Base-by-base conservation (phyloP, 1,284 basidiomycete genomes). In the Cryptococcus jaspeensis region DNA sequence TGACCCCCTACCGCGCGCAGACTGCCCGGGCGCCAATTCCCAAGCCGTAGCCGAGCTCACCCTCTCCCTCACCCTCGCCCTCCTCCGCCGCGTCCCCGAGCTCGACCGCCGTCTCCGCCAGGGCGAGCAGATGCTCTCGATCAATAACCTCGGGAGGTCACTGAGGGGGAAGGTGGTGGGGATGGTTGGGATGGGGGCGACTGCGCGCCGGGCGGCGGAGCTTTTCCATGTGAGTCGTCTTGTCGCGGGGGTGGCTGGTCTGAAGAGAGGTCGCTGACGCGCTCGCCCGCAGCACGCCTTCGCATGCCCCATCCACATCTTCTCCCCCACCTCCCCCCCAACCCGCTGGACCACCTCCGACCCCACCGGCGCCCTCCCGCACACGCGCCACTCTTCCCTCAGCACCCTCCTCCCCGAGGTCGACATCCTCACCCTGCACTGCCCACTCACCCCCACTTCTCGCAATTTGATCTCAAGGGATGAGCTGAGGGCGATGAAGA, bases 121-220 rank as follows among this genome's bases (percentile, higher is more conserved):
- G 25, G 86, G 85, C 81, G 85, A 87, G 65, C 79, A 78, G 3
- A 74, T 79, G 3, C 71, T 85, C 6, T 83, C 84, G 0, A 74
- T 82, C 41, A 81, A 81, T 2, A 67, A 61, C 28, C 56, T 76
- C 2, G 62, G 69, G 0, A 61, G 61, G 4, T 64, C 70, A 0
- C 73, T 87, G n/a, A 62, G 75, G 18, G 72, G 72, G 3, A 74
- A 71, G 58, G 63, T 53, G 0, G 52, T 78, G 0, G 77, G 76
- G 0, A 49, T 78, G 32, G 64, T 79, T 5, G 77, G 77, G 3
- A 79, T 79, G 76, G 76, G 76, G 5, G 63, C 66, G 39, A 77
- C 75, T 8, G 76, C 76, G 6, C 51, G 66, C 15, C 37, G 50
- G 11, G 50, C 55, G 20, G 60, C 52, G 4, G 60, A 61, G 20